Percentiles rank a stretch among this genome's conserved stretches.
phyloP scores from a whole-genome alignment of 768 basidiomycete species.

The Lactifluus hygrophoroides region DNA sequence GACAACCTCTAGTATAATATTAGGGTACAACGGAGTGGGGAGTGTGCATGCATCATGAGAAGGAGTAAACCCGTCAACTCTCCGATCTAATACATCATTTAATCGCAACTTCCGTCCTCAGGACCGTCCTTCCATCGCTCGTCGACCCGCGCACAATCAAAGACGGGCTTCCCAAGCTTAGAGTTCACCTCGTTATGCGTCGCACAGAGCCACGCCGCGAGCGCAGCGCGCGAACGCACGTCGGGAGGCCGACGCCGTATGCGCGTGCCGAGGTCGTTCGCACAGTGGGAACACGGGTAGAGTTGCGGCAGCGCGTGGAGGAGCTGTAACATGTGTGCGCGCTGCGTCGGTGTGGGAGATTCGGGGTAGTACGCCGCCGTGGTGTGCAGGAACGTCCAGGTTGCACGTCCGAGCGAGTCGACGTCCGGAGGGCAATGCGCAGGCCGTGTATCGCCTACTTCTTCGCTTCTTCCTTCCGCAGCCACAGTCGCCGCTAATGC shows the following conservation, averaged over 20 bases:
- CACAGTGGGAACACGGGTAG: constrained; percentile 87
- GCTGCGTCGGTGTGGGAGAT: constrained; percentile 63
- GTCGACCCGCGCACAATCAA: constrained; percentile 75
- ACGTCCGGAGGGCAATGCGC: constrained; percentile 83
- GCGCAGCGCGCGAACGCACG: constrained; percentile 54
- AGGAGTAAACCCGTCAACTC: too few relatives aligned
- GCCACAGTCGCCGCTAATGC: too few relatives aligned
- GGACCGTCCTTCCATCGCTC: constrained; percentile 94
- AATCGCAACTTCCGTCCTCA: constrained; percentile 83
- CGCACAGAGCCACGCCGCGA: constrained; percentile 85
- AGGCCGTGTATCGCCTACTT: constrained; percentile 35
- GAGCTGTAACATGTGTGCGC: constrained; percentile 76
- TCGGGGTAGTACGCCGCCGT: constrained; percentile 94
- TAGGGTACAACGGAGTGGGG: too few relatives aligned
- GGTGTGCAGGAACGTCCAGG: constrained; percentile 95
- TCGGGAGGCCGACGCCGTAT: constrained; percentile 64
- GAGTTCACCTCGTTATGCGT: constrained; percentile 90
- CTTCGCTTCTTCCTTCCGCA: constrained; percentile 22
- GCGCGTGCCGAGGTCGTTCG: constrained; percentile 68
- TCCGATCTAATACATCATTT: not conserved
- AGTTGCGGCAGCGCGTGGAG: constrained; percentile 69
- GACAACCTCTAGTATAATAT: not conserved
- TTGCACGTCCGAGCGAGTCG: constrained; percentile 81
- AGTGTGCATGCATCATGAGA: too few relatives aligned
- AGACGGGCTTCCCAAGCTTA: constrained; percentile 72